Conservation (phyloP, 768 basidiomycete genomes). For the Phaeotremella skinneri region DNA sequence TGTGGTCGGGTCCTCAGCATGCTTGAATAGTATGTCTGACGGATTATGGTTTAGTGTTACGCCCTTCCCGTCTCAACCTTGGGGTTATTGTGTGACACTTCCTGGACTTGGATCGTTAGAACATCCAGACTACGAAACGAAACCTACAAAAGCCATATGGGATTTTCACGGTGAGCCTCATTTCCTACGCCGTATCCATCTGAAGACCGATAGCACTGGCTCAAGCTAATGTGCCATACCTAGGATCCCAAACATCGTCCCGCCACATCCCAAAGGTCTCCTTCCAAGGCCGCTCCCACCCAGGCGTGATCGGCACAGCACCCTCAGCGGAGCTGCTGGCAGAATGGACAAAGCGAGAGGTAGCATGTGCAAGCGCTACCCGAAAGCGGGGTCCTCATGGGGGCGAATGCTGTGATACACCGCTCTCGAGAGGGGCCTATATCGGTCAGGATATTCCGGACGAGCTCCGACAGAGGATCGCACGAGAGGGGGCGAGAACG, state of each 20-base stretch:
- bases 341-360: constrained; percentile 73
- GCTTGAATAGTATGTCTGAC: background rate
- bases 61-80: constrained; percentile 63
- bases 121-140: constrained; percentile 66
- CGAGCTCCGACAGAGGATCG: constrained; percentile 59
- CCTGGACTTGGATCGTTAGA: constrained; percentile 53
- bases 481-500: constrained; percentile 68
- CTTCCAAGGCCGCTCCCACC: constrained; percentile 74
- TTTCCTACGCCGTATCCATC: background rate
- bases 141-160: constrained; percentile 76
- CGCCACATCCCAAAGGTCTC: constrained; percentile 75
- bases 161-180: constrained; percentile 58
- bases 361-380: constrained; percentile 56
- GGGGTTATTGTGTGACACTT: constrained; percentile 73
- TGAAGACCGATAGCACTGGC: too few species aligned
- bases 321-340: constrained; percentile 70
- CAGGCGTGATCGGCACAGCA: constrained; percentile 69
- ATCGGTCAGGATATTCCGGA: constrained; percentile 65
- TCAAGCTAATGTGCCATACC: too few species aligned
- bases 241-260: constrained; percentile 67
- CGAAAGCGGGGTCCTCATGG: too few species aligned
- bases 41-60: too few species aligned
- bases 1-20: constrained; percentile 58
- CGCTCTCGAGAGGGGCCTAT: constrained; percentile 62
- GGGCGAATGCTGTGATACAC: constrained; percentile 54